Evolutionary conservation across 2,329 filamentous ascomycete genomes (phyloP).

Genomic region (Pseudogymnoascus sp.): DNA sequence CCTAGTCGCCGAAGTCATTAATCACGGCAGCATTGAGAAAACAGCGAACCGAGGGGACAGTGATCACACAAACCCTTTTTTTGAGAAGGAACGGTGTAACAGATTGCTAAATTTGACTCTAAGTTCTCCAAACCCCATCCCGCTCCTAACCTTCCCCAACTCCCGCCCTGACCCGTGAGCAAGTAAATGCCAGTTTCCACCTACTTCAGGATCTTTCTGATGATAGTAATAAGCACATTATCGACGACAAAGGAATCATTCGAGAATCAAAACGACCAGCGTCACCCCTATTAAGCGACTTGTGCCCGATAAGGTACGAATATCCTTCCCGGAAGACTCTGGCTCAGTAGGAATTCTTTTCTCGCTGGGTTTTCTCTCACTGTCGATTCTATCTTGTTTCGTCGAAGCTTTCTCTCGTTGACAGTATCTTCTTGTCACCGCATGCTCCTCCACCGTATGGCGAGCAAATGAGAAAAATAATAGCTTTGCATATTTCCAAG

Average conservation of each 20-base stretch:
- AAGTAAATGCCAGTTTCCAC: too few species aligned
- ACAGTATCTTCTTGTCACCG: not conserved
- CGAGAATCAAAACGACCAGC: too few species aligned
- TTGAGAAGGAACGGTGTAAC: not conserved
- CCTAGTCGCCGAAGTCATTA: not conserved
- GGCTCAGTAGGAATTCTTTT: not conserved
- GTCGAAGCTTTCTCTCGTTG: not conserved
- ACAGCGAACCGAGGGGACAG: not conserved
- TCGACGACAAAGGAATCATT: too few species aligned
- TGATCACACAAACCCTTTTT: not conserved
- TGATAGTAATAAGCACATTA: too few species aligned
- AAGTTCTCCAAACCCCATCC: not conserved
- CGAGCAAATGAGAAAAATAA: too few species aligned
- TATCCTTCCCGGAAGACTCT: not conserved
- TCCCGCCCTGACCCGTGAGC: too few species aligned
- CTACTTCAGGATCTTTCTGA: too few species aligned
- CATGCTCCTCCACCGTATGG: not conserved
- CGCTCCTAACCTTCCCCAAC: too few species aligned
- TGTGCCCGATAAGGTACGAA: not conserved
- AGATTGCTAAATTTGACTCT: not conserved
- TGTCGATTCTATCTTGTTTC: not conserved
- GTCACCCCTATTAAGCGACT: too few species aligned
- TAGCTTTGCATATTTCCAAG: too few species aligned
- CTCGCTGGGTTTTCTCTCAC: not conserved
- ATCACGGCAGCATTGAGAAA: not conserved